Evolutionary conservation across 2,329 filamentous ascomycete species (phyloP), one percentile per base, ranked within the genome.

Genomic region (Onygena corvina): DNA sequence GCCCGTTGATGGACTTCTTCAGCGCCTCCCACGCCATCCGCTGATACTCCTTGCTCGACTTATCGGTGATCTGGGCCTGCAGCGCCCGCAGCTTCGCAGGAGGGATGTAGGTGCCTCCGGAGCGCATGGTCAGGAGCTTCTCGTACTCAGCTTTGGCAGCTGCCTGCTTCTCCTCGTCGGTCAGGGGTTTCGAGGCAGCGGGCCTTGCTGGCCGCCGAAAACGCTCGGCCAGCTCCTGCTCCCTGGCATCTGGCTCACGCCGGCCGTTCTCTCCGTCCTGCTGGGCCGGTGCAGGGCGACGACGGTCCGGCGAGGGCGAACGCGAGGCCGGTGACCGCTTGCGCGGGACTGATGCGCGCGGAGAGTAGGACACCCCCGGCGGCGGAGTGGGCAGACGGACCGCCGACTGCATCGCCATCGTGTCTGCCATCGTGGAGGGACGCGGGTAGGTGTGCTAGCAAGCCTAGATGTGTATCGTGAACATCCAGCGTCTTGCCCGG

Each of bases 21-120:
- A 98, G 72, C 9, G 90, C 90, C 68, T 98, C 92, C 92, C 92
- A 98, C 6, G 89, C 88, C 86, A 98, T 94, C 60, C 92, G 86
- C 76, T 96, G 92, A 64, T 94, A 96, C 70, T 96, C 92, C 68
- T 94, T 93, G 67, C 83, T 93, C 49, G 78, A 82, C 74, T 94
- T 94, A 71, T 98, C 92, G 54, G 88, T 95, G 66, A 98, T 94
- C 68, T 94, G 88, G 48, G 89, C 86, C 71, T 98, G 92, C 53
- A 98, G 77, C 33, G 90, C 90, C 58, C 88, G 81, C 62, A 98
- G 74, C 58, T 87, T 79, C 47, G 90, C 90, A 0, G 92, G 92
- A 16, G 92, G 92, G 53, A 98, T 94, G 64, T 98, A 98, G 20
- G 88, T 94, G 58, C 92, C 92, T 56, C 92, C 92, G 44, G 88